phyloP scores from a whole-genome alignment of 2,329 filamentous ascomycete genomes.

The Lasiodiplodia sp. region DNA sequence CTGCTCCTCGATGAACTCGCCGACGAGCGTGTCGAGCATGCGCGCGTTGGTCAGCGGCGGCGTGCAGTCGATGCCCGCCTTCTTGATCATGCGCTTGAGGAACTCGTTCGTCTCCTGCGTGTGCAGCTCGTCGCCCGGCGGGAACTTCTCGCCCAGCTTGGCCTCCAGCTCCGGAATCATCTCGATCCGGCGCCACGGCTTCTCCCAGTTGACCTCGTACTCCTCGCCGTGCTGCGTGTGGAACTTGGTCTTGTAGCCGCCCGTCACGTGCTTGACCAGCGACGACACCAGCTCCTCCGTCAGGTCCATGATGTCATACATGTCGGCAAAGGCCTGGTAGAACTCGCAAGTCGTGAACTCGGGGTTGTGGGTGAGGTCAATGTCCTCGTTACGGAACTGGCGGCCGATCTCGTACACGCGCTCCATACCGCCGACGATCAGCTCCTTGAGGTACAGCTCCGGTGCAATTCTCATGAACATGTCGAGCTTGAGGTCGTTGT shows the following conservation, averaged over 20 bases:
- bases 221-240: slow-evolving; percentile 85
- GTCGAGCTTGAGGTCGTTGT: slow-evolving; percentile 95
- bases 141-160: slow-evolving; percentile 91
- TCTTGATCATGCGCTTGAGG: slow-evolving; percentile 82
- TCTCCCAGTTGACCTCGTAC: slow-evolving; percentile 94
- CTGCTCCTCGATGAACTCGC: slow-evolving; percentile 93
- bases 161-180: slow-evolving; percentile 96
- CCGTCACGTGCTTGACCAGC: slow-evolving; percentile 87
- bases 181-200: slow-evolving; percentile 89
- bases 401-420: slow-evolving; percentile 95
- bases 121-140: slow-evolving; percentile 85
- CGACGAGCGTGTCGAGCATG: slow-evolving; percentile 91
- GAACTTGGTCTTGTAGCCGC: slow-evolving; percentile 84
- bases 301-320: slow-evolving; percentile 87
- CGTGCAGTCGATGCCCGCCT: slow-evolving; percentile 88
- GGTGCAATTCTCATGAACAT: slow-evolving; percentile 95
- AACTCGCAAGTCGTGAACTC: slow-evolving; percentile 99
- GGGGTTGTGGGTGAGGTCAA: slow-evolving; percentile 94
- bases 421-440: slow-evolving; percentile 91
- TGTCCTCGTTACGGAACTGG: slow-evolving; percentile 93
- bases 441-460: slow-evolving; percentile 96
- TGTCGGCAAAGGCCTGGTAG: slow-evolving; percentile 78
- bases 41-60: slow-evolving; percentile 91
- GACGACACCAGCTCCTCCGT: slow-evolving; percentile 93
- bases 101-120: slow-evolving; percentile 89